These are phyloP conservation scores for Aspergillus thermomutatus DNA, from an alignment of 2,329 filamentous ascomycete genomes.

Conservation along the genomic window DNA sequence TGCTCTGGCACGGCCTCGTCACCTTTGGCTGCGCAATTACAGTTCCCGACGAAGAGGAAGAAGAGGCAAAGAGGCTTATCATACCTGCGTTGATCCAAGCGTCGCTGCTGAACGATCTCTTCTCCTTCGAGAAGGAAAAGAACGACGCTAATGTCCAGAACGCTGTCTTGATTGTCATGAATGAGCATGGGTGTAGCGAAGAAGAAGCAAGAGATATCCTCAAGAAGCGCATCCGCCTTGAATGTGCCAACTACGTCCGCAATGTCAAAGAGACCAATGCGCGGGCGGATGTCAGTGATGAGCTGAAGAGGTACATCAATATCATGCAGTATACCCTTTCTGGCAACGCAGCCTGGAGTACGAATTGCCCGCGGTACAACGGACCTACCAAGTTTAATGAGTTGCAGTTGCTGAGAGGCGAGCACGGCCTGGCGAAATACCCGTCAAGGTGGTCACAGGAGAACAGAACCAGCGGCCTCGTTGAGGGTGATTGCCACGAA, in stretches of 20 bases:
- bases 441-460: neutral
- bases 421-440: neutral
- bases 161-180: constrained; percentile 41
- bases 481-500: neutral
- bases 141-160: constrained; percentile 37
- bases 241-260: constrained; percentile 15
- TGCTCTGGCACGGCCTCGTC: constrained; percentile 34
- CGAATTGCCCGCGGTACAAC: constrained; percentile 34
- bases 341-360: constrained; percentile 37
- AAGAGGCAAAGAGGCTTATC: constrained; percentile 26
- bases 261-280: constrained; percentile 13
- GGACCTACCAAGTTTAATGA: neutral
- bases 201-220: constrained; percentile 27
- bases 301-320: neutral
- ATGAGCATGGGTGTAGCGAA: constrained; percentile 27
- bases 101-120: constrained; percentile 40
- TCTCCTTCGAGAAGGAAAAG: constrained; percentile 37
- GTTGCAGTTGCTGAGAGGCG: neutral
- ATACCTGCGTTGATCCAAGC: constrained; percentile 27
- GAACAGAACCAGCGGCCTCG: neutral
- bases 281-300: neutral
- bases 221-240: constrained; percentile 19
- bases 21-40: constrained; percentile 38
- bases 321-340: constrained; percentile 14
- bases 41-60: constrained; percentile 35